Base-by-base conservation (phyloP, 2,329 filamentous ascomycete genomes). In the Fusarium sp. region DNA sequence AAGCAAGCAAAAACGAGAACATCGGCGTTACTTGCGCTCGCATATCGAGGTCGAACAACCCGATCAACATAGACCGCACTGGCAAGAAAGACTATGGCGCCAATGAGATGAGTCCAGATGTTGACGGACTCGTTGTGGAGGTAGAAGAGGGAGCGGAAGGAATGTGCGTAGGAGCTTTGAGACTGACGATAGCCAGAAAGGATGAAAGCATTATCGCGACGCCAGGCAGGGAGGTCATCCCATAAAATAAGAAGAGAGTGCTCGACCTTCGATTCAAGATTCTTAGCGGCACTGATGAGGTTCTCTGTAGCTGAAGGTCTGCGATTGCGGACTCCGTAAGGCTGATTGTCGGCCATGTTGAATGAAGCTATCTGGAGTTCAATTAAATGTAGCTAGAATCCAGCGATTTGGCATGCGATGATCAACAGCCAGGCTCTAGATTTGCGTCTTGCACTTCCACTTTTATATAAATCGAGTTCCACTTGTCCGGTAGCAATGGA, bases 1-100 rank as follows among this genome's bases (percentile, higher is more conserved):
- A 96, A 97, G 80, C 90, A 94, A 1, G 83, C 81, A 77, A 97
- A 93, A 31, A 88, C 92, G 36, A 88, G 67, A n/a, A 92, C 83
- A 77, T 97, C 93, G 4, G 85, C 80, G 10, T 75, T 62, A 10
- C 83, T 84, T 8, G 92, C 91, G 4, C 84, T 82, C 10, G 83
- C 83, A 74, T 94, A 95, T 10, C 92, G 87, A 37, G 91, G 87
- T 13, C 83, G 82, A 37, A 94, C 80, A 49, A 84, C 79, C 26
- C 77, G 76, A 77, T 90, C 88, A 13, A 94, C 79, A 50, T 85
- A 81, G 13, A 81, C 66, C 2, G 83, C 86, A 2, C 82, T 80
- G 8, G 83, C 74, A 4, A 87, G 75, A 58, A 91, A 89, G 36
- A 86, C 70, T 2, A 91, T 51, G 12, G 90, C 87, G 9, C 93